phyloP scores from a whole-genome alignment of 2,329 filamentous ascomycete genomes.

The Blastomyces parvus region DNA sequence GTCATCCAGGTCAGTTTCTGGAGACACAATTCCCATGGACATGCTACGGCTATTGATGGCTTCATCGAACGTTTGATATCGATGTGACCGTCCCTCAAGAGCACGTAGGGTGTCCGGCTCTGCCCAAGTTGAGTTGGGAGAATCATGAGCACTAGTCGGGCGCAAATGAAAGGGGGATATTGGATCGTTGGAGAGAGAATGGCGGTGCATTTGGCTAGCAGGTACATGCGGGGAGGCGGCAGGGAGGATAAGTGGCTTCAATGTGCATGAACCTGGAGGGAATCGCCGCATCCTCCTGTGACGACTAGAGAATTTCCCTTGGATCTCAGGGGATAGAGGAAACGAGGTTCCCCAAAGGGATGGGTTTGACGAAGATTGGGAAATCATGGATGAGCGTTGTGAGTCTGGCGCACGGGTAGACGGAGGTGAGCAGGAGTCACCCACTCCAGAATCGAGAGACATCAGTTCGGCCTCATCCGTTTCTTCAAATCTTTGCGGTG shows the following conservation, averaged over 20 bases:
- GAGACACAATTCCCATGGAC: not conserved
- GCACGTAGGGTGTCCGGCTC: conserved; percentile 28
- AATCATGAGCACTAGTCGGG: conserved; percentile 2
- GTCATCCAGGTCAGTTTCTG: not conserved
- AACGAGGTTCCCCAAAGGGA: conserved; percentile 19
- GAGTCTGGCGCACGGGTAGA: conserved; percentile 16
- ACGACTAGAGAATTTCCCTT: conserved; percentile 17
- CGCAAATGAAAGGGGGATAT: conserved; percentile 9
- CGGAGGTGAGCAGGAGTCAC: conserved; percentile 17
- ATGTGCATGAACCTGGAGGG: conserved; percentile 26
- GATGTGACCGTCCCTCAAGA: conserved; percentile 23
- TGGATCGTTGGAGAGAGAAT: not conserved
- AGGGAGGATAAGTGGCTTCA: conserved; percentile 29
- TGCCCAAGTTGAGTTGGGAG: conserved; percentile 22
- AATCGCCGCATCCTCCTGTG: conserved; percentile 27
- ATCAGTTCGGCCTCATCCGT: conserved; percentile 13
- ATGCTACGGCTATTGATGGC: conserved; percentile 14
- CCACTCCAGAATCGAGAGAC: conserved; percentile 20
- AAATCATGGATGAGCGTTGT: conserved; percentile 21
- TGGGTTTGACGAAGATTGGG: conserved; percentile 18
- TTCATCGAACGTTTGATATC: conserved; percentile 22
- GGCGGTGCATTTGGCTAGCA: not conserved
- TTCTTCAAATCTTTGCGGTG: conserved; percentile 6
- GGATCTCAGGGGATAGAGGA: conserved; percentile 19
- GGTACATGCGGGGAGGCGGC: conserved; percentile 10